Evolutionary conservation across 2,329 filamentous ascomycete genomes (phyloP).

Genomic region (Clonostachys sp.): DNA sequence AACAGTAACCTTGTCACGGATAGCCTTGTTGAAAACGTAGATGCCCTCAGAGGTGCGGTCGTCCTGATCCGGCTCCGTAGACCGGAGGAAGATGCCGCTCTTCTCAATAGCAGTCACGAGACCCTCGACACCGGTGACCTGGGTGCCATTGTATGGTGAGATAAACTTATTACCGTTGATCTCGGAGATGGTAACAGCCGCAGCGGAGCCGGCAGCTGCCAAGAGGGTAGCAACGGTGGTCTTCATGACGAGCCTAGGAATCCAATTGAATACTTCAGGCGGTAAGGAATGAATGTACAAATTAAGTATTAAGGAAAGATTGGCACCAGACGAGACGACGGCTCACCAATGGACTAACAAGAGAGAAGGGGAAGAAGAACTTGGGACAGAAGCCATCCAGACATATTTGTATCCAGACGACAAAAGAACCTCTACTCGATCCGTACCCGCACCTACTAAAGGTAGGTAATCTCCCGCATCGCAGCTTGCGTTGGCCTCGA

Average conservation of each 20-base stretch:
- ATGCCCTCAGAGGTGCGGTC: constrained; percentile 57
- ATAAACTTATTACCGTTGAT: constrained; percentile 65
- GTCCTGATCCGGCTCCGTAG: constrained; percentile 50
- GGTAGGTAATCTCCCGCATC: too few relatives aligned
- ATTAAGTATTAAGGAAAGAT: too few relatives aligned
- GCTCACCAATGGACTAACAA: too few relatives aligned
- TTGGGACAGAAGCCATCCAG: too few relatives aligned
- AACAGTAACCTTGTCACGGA: constrained; percentile 46
- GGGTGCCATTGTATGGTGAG: constrained; percentile 53
- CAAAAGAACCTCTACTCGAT: too few relatives aligned
- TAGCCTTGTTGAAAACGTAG: constrained; percentile 55
- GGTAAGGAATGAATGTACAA: too few relatives aligned
- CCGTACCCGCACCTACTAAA: too few relatives aligned
- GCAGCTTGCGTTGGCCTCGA: too few relatives aligned
- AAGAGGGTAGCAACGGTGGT: constrained; percentile 9
- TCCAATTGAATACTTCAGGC: too few relatives aligned
- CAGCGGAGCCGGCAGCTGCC: constrained; percentile 16
- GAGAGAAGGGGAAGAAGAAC: too few relatives aligned
- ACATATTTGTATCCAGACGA: too few relatives aligned
- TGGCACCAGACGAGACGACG: too few relatives aligned
- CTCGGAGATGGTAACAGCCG: constrained; percentile 47
- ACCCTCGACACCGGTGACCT: constrained; percentile 55
- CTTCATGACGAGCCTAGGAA: neutral
- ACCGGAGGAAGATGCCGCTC: constrained; percentile 61
- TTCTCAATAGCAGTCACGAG: constrained; percentile 60